phyloP scores from a whole-genome alignment of 352 stramenopile species.

The Globisporangium yorkense region DNA sequence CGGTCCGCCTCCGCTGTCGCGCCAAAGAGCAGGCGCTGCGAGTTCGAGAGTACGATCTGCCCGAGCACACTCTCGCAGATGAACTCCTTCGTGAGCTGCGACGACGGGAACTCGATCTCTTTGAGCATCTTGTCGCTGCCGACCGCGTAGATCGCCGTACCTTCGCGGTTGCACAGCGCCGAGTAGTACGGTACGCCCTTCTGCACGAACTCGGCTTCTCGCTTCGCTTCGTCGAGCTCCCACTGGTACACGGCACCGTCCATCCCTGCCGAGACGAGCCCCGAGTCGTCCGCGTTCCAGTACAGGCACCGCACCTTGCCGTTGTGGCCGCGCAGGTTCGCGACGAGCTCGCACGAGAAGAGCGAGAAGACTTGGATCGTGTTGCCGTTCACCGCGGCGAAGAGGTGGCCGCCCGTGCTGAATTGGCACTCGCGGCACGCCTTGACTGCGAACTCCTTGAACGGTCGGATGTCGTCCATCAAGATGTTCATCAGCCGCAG shows the following conservation, averaged over 20 bases:
- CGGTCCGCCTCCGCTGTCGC: conserved; percentile 61
- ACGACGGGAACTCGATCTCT: conserved; percentile 84
- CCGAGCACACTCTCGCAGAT: conserved; percentile 74
- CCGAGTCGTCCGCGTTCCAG: conserved; percentile 75
- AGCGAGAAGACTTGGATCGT: conserved; percentile 86
- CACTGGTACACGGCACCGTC: conserved; percentile 93
- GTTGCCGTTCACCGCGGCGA: conserved; percentile 86
- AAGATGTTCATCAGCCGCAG: conserved; percentile 92
- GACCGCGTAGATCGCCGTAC: conserved; percentile 78
- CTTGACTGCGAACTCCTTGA: conserved; percentile 91
- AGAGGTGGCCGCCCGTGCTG: conserved; percentile 87
- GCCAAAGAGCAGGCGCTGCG: conserved; percentile 89
- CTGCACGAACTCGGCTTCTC: conserved; percentile 90
- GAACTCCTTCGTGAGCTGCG: conserved; percentile 74
- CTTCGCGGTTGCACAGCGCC: conserved; percentile 79
- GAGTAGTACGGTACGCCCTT: conserved; percentile 91
- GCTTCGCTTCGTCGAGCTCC: conserved; percentile 89
- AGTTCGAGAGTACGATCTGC: conserved; percentile 81
- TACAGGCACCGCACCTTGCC: conserved; percentile 55
- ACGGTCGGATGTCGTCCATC: conserved; percentile 91
- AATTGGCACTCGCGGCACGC: conserved; percentile 89
- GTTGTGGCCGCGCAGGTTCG: conserved; percentile 90
- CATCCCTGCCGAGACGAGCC: conserved; percentile 84
- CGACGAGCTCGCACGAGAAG: conserved; percentile 88
- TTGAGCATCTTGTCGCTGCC: conserved; percentile 88